Conservation (phyloP, 495 filamentous ascomycete species). For the Trichoderma gamsii region DNA sequence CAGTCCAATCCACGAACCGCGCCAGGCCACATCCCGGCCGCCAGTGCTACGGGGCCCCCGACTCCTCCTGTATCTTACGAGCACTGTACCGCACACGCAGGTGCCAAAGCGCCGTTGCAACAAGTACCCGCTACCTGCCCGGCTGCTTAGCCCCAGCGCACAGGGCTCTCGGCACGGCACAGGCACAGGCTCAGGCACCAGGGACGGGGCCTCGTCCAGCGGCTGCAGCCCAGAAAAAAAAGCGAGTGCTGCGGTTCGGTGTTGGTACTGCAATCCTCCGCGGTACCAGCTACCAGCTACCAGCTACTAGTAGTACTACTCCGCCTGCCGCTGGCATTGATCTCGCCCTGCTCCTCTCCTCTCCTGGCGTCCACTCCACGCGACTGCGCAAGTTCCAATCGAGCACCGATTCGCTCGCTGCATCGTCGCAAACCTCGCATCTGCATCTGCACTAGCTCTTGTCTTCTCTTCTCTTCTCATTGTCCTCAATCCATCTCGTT, state of each 20-base stretch:
- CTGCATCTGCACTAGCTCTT: neutral
- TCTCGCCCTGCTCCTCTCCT: conserved; percentile 9
- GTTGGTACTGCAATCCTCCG: neutral
- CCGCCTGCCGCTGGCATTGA: conserved; percentile 12
- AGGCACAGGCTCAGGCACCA: neutral
- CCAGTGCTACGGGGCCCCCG: neutral
- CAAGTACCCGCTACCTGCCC: conserved; percentile 1
- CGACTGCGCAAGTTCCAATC: neutral
- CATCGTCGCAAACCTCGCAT: neutral
- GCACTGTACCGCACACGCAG: neutral
- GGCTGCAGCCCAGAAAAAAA: neutral
- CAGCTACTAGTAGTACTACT: neutral
- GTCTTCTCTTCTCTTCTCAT: neutral
- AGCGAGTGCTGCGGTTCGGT: neutral
- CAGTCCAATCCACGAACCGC: neutral
- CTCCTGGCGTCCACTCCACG: conserved; percentile 15
- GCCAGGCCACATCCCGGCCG: neutral
- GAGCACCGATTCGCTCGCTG: neutral
- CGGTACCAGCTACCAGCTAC: neutral
- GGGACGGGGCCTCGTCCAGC: neutral
- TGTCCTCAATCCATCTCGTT: neutral
- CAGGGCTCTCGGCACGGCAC: neutral
- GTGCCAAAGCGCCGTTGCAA: neutral
- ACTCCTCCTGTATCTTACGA: neutral
- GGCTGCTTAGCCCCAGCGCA: neutral